Evolutionary conservation across 1,284 basidiomycete species (phyloP).

Genomic region (Austroboletus niveus): DNA sequence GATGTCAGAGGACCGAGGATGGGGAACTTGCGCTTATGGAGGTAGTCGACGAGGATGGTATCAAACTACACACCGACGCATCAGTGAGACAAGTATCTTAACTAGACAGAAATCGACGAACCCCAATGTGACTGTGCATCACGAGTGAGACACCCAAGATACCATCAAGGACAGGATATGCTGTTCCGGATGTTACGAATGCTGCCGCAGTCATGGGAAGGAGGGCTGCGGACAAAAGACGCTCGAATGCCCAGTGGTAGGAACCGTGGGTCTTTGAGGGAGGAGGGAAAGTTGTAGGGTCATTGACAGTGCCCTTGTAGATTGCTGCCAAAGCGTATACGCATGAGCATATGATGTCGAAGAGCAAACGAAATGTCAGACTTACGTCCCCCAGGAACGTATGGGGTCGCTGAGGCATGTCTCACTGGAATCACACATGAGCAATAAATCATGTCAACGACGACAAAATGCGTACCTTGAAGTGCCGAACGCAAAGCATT

Average conservation of each 20-base stretch:
- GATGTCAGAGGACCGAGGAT: conserved; percentile 63
- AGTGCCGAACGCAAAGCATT: conserved; percentile 37
- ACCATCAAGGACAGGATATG: conserved; percentile 85
- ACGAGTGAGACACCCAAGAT: conserved; percentile 84
- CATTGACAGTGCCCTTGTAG: conserved; percentile 93
- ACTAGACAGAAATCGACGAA: conserved; percentile 35
- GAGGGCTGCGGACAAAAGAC: conserved; percentile 83
- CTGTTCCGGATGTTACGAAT: conserved; percentile 67
- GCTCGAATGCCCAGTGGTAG: conserved; percentile 98
- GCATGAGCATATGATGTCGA: background rate
- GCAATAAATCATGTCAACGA: background rate
- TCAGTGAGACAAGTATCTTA: background rate
- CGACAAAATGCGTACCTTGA: conserved; percentile 29
- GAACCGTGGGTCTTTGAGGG: conserved; percentile 85
- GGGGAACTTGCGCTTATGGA: conserved; percentile 94
- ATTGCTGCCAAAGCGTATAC: conserved; percentile 58
- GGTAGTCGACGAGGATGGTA: conserved; percentile 78
- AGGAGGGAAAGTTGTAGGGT: conserved; percentile 86
- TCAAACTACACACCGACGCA: conserved; percentile 55
- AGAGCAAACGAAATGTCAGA: conserved; percentile 20
- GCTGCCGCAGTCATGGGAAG: conserved; percentile 87
- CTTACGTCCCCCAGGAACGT: conserved; percentile 74
- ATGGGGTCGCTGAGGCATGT: conserved; percentile 36
- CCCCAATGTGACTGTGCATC: conserved; percentile 94
- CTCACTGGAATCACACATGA: conserved; percentile 31